Conservation (phyloP, 2,329 filamentous ascomycete genomes). For the Achaetomium macrosporum region DNA sequence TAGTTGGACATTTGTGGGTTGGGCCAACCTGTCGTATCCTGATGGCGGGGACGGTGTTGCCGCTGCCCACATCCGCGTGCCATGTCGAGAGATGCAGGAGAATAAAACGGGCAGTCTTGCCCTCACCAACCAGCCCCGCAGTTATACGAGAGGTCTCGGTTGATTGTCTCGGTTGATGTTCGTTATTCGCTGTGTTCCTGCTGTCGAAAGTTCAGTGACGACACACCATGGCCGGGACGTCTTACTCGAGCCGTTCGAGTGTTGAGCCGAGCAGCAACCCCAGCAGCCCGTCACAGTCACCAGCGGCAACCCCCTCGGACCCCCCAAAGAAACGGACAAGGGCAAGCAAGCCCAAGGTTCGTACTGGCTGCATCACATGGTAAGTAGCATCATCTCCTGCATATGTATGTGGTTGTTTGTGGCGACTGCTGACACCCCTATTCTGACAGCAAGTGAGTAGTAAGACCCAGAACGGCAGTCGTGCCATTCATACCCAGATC, state of each 20-base stretch:
- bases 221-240: slow-evolving; percentile 11
- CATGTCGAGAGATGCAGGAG: neutral
- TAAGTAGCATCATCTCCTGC: slow-evolving; percentile 20
- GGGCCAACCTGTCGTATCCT: neutral
- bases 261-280: slow-evolving; percentile 12
- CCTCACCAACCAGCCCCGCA: slow-evolving; percentile 3
- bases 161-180: neutral
- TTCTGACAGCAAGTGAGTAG: slow-evolving; percentile 27
- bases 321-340: slow-evolving; percentile 27
- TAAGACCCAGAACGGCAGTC: neutral
- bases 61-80: neutral
- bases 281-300: slow-evolving; percentile 16
- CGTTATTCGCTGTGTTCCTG: neutral
- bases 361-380: slow-evolving; percentile 38
- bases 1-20: neutral
- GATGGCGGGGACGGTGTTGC: neutral
- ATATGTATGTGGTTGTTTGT: neutral
- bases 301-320: slow-evolving; percentile 4
- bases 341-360: slow-evolving; percentile 35
- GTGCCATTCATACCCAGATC: neutral
- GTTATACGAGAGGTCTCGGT: slow-evolving; percentile 7
- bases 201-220: neutral
- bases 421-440: slow-evolving; percentile 10
- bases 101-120: neutral
- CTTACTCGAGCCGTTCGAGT: slow-evolving; percentile 10